Percentiles rank a stretch among this genome's conserved stretches.
Conservation (phyloP, 2,329 filamentous ascomycete genomes). For the Hypoxylon sp. region DNA sequence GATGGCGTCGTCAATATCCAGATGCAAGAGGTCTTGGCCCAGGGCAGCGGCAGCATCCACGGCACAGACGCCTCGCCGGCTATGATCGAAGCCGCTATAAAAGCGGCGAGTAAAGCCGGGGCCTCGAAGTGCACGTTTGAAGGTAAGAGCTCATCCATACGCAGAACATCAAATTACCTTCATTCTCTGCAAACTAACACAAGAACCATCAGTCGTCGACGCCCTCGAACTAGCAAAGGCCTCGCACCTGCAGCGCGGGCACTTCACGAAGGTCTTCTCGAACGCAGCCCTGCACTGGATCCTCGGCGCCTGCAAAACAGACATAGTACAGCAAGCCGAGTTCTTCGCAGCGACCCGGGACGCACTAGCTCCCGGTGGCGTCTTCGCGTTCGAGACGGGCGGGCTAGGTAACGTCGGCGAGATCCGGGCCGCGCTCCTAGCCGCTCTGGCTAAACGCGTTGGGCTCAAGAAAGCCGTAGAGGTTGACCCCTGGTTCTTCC, state of each 20-base stretch:
- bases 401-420: slow-evolving; percentile 77
- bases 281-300: slow-evolving; percentile 79
- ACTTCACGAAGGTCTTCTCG: slow-evolving; percentile 71
- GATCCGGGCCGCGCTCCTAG: slow-evolving; percentile 69
- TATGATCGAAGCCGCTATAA: slow-evolving; percentile 69
- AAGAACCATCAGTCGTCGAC: slow-evolving; percentile 58
- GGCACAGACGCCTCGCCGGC: slow-evolving; percentile 70
- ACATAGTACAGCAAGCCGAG: slow-evolving; percentile 56
- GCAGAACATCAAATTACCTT: background rate
- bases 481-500: slow-evolving; percentile 78
- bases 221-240: slow-evolving; percentile 57
- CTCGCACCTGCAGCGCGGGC: slow-evolving; percentile 54
- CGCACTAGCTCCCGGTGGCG: slow-evolving; percentile 67
- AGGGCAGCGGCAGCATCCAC: slow-evolving; percentile 64
- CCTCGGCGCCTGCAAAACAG: slow-evolving; percentile 56
- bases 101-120: slow-evolving; percentile 55
- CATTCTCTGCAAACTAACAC: background rate
- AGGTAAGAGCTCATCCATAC: slow-evolving; percentile 49
- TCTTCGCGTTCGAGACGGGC: slow-evolving; percentile 78
- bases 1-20: slow-evolving; percentile 71
- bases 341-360: slow-evolving; percentile 68
- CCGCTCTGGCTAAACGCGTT: slow-evolving; percentile 65
- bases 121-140: slow-evolving; percentile 59
- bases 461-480: slow-evolving; percentile 57
- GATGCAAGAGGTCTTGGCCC: slow-evolving; percentile 61